These are phyloP conservation scores for Avicennia marina DNA, from an alignment of 257 asterid species.

Conservation along the genomic window DNA sequence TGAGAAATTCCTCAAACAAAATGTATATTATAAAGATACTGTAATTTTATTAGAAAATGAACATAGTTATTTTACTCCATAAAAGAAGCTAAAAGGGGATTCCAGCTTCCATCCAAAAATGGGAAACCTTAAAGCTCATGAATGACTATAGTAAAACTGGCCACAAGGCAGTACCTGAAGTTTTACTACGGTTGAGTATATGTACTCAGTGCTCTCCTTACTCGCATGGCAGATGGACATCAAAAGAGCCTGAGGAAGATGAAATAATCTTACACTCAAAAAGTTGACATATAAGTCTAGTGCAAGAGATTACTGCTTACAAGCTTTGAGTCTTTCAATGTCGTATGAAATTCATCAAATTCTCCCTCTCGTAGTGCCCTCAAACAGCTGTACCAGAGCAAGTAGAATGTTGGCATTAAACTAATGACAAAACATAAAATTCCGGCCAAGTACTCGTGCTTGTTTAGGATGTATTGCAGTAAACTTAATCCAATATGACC, in stretches of 20 bases:
- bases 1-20: conserved; percentile 4
- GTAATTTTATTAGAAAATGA: background rate
- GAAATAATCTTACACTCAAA: conserved; percentile 12
- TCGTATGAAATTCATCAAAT: conserved; percentile 56
- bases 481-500: background rate
- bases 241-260: conserved; percentile 69
- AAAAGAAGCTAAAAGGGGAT: conserved; percentile 10
- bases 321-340: conserved; percentile 72
- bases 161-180: conserved; percentile 63
- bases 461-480: no score
- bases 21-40: conserved; percentile 7
- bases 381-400: conserved; percentile 61
- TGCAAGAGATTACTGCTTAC: conserved; percentile 25
- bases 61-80: conserved; percentile 6
- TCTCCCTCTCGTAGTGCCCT: conserved; percentile 84
- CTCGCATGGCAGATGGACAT: conserved; percentile 81
- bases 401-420: background rate
- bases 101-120: conserved; percentile 15
- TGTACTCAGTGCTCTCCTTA: conserved; percentile 88
- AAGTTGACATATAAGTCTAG: conserved; percentile 8
- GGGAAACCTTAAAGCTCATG: background rate
- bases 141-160: conserved; percentile 11
- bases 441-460: no score
- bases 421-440: background rate
- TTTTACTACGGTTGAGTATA: conserved; percentile 70